Evolutionary conservation across 2,329 filamentous ascomycete genomes (phyloP), one percentile per base, ranked within the genome.

Genomic region (Fusarium globosum): DNA sequence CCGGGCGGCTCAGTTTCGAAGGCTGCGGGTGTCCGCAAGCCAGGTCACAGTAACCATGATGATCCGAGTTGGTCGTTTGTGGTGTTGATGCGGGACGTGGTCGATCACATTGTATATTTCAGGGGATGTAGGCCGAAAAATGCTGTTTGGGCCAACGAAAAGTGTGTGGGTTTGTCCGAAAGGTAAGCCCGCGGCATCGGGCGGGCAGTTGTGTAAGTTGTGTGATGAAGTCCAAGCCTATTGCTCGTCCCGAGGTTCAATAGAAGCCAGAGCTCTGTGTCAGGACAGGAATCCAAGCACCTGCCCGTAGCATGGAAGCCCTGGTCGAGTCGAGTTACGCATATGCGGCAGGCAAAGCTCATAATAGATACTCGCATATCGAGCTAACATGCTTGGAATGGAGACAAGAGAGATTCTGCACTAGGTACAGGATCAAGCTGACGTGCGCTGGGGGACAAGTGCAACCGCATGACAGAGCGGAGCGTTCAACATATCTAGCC

Each of bases 321-420:
- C 53, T 35, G n/a, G 33, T 21, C 21, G 35, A 48, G 26, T 52
- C 23, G 26, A 35, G 38, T 59, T 55, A 45, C 56, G 38, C 48
- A 48, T 39, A 33, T 33, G 30, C 36, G 52, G 48, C 18, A 55
- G 45, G 28, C 36, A 13, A 55, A 56, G 55, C 30, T 26, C 38
- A 42, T 73, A 49, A 39, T 26, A 46, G 52, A 42, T 26, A 45
- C 52, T 69, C n/a, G 57, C 62, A 68, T 63, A 71, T 48, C 20
- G 36, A 45, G 15, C 43, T 15, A 57, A 43, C 45, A 67, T 62
- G 36, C 45, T 41, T 57, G 46, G 53, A 41, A 46, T 28, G 28
- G 42, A 39, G 30, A 49, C 43, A 58, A 46, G 59, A 56, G 41
- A 74, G 72, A 72, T 74, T 62, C 60, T 72, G 68, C 61, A 74